Evolutionary conservation across 768 basidiomycete genomes (phyloP).

Genomic region (Tremella yokohamensis): DNA sequence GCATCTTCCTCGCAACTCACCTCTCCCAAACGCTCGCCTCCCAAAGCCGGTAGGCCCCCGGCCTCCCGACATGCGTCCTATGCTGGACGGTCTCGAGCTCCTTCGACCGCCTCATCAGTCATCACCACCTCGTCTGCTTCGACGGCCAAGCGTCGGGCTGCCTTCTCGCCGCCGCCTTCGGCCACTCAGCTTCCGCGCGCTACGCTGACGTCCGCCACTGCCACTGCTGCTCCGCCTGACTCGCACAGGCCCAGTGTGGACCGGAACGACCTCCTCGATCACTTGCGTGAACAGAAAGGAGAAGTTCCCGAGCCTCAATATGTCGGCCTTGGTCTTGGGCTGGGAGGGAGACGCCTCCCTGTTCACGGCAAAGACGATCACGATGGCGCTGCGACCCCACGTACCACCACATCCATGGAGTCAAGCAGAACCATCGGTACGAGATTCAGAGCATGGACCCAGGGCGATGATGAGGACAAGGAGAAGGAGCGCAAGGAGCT

Average conservation of each 20-base stretch:
- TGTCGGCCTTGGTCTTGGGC: constrained; percentile 19
- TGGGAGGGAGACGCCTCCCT: constrained; percentile 32
- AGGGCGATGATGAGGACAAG: constrained; percentile 15
- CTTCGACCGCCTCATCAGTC: constrained; percentile 37
- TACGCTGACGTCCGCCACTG: constrained; percentile 24
- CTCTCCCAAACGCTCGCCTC: background rate
- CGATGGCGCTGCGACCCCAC: constrained; percentile 25
- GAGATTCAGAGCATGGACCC: constrained; percentile 20
- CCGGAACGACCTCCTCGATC: constrained; percentile 23
- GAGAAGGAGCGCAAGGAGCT: constrained; percentile 20
- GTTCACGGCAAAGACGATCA: constrained; percentile 37
- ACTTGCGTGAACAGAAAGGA: constrained; percentile 30
- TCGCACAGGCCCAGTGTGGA: constrained; percentile 1
- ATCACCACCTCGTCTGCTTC: constrained; percentile 16
- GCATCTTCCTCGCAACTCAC: constrained; percentile 4
- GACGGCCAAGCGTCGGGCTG: constrained; percentile 22
- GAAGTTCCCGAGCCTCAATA: constrained; percentile 2
- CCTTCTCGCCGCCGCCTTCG: constrained; percentile 37
- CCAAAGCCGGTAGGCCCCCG: background rate
- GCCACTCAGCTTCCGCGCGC: constrained; percentile 16
- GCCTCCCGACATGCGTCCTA: constrained; percentile 14
- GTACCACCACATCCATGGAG: constrained; percentile 20
- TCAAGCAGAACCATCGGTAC: constrained; percentile 9
- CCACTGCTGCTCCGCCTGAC: constrained; percentile 12
- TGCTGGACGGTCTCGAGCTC: constrained; percentile 21